A percentile compares a stretch with the other conserved stretches of the same genome.
phyloP scores from a whole-genome alignment of 805 yeast species.

The Maudiozyma barnettii region DNA sequence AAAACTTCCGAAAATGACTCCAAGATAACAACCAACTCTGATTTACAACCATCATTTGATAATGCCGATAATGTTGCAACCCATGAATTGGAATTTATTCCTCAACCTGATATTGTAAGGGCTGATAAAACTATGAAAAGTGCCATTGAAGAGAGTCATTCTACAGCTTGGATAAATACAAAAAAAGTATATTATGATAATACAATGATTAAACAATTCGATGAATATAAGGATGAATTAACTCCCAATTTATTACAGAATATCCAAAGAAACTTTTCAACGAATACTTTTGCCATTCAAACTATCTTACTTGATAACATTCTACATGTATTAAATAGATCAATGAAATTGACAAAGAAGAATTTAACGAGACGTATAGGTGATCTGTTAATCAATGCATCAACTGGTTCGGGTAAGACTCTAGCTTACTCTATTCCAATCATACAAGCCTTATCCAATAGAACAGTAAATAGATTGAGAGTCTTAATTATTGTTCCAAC shows the following conservation, averaged over 20 bases:
- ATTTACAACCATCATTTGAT: conserved; percentile 4
- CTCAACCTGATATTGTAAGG: conserved; percentile 56
- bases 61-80: conserved; percentile 15
- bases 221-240: conserved; percentile 11
- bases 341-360: conserved; percentile 22
- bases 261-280: conserved; percentile 19
- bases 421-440: conserved; percentile 81
- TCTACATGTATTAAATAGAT: conserved; percentile 19
- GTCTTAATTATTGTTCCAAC: conserved; percentile 86
- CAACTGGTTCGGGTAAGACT: conserved; percentile 95
- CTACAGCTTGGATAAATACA: conserved; percentile 26
- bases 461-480: conserved; percentile 63
- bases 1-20: background rate
- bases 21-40: background rate
- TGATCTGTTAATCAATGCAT: conserved; percentile 81
- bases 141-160: conserved; percentile 30
- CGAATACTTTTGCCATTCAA: conserved; percentile 28
- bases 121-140: conserved; percentile 14
- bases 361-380: conserved; percentile 49
- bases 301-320: conserved; percentile 21
- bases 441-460: conserved; percentile 50
- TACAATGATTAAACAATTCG: conserved; percentile 19
- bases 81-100: conserved; percentile 59
- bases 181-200: conserved; percentile 23
- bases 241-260: conserved; percentile 28